Conservation (phyloP, 2,329 filamentous ascomycete genomes). For the Ophidiomyces ophidiicola region DNA sequence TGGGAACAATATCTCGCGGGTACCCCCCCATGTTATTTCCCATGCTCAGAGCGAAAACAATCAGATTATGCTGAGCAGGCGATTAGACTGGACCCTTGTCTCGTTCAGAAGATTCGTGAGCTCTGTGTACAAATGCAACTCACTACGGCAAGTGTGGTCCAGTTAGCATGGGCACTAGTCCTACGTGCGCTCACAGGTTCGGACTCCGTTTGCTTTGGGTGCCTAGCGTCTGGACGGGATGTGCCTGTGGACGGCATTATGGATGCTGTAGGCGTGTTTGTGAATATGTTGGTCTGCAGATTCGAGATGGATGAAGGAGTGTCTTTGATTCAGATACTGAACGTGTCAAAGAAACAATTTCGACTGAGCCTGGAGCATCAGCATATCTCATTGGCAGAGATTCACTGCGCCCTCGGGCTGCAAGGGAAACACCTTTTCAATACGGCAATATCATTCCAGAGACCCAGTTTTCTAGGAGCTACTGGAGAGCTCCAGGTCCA, state of each 20-base stretch:
- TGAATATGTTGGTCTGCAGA: conserved; percentile 45
- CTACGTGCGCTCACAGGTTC: conserved; percentile 25
- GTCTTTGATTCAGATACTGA: too few relatives aligned
- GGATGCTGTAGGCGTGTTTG: conserved; percentile 34
- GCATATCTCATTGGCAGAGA: conserved; percentile 38
- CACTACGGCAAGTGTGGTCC: conserved; percentile 41
- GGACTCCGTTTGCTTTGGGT: conserved; percentile 31
- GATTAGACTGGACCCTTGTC: conserved; percentile 23
- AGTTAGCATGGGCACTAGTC: conserved; percentile 38
- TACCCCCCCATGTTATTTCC: conserved; percentile 25
- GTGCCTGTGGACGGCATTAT: conserved; percentile 28
- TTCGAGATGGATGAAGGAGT: too few relatives aligned
- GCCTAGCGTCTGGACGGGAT: conserved; percentile 30
- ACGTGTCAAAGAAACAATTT: too few relatives aligned
- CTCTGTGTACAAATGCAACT: conserved; percentile 9
- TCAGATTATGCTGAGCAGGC: conserved; percentile 24
- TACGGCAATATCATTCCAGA: conserved; percentile 32
- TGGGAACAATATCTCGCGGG: conserved; percentile 6
- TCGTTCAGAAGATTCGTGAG: conserved; percentile 15
- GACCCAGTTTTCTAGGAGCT: conserved; percentile 19
- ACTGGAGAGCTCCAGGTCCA: conserved; percentile 15
- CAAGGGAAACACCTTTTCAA: conserved; percentile 30
- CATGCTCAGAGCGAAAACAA: conserved; percentile 23
- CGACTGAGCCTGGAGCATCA: conserved; percentile 40
- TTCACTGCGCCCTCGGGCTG: conserved; percentile 32